phyloP scores from a whole-genome alignment of 176 grass and related monocot genomes.

The Phoenix dactylifera region DNA sequence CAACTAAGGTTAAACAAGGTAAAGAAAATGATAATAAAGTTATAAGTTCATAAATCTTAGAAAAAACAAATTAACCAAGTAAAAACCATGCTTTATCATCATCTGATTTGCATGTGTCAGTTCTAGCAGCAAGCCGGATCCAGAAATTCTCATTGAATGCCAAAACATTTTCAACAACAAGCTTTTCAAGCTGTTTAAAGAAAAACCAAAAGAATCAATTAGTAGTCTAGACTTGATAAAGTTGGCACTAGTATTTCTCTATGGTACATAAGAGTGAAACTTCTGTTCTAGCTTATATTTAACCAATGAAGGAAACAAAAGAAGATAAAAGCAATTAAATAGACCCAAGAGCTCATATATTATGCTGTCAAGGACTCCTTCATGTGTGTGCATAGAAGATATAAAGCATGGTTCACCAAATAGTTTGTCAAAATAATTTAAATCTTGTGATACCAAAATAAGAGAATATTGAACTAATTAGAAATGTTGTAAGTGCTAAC shows the following conservation, averaged over 20 bases:
- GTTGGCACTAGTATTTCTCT: too few relatives aligned
- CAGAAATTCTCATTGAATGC: constrained; percentile 72
- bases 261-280: too few relatives aligned
- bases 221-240: constrained; percentile 10
- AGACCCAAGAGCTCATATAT: too few relatives aligned
- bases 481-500: neutral
- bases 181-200: constrained; percentile 69
- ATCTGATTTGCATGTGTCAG: constrained; percentile 81
- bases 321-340: neutral
- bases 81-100: constrained; percentile 86
- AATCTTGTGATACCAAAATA: too few relatives aligned
- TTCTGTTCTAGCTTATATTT: too few relatives aligned
- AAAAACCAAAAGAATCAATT: constrained; percentile 11
- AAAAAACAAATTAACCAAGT: constrained; percentile 11
- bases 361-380: too few relatives aligned
- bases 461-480: neutral
- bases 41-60: too few relatives aligned
- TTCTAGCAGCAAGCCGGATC: constrained; percentile 71
- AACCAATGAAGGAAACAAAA: neutral
- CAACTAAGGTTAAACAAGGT: too few relatives aligned
- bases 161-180: constrained; percentile 92
- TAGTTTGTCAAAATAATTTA: too few relatives aligned
- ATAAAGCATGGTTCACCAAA: too few relatives aligned
- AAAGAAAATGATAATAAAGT: too few relatives aligned
- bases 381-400: too few relatives aligned